Evolutionary conservation across 345 rosid genomes (phyloP), one percentile per base, ranked within the genome.

Genomic region (Reutealis trisperma): DNA sequence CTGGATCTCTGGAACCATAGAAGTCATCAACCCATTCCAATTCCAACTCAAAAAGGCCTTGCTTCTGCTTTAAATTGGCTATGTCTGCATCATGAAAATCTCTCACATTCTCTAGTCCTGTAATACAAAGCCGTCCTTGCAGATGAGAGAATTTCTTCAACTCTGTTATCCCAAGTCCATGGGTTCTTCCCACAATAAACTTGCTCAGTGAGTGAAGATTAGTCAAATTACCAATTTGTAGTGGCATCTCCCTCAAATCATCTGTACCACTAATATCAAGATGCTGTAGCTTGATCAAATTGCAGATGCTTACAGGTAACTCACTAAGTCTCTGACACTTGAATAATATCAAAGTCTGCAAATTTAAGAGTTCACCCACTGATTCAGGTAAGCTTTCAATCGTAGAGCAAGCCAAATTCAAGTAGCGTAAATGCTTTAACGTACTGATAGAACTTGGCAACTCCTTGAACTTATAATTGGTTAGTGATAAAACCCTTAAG

Each of bases 401-500:
- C 5, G 14, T 47, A 45, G 72, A 22, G 16, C 14, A 24, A 45
- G 72, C 47, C 58, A 68, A 68, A 22, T 68, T n/a, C 24, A 68
- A 24, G 54, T 67, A 67, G 10, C 70, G 52, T 22, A 67, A 44
- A 44, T 67, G 59, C 59, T 18, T 54, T n/a, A 59, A 59, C 13
- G 27, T 13, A n/a, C 27, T 12, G 8, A 59, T 21, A 59, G 62
- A 59, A 59, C 7, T n/a, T 6, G 62, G 62, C 5, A 62, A 34
- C 1, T 0, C 27, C 32, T 57, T 2, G 10, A 83, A 19, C 16
- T 32, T 9, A 59, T 7, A 22, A 57, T 13, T 4, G 15, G 73
- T 8, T 15, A 49, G 61, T 15, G 73, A 51, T 6, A 70, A 8
- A n/a, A 22, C 71, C 71, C 71, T 45, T n/a, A 67, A 67, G 30